Percentiles rank a stretch among this genome's conserved stretches.
Conservation (phyloP, 805 yeast genomes). For the Candida bentonensis region DNA sequence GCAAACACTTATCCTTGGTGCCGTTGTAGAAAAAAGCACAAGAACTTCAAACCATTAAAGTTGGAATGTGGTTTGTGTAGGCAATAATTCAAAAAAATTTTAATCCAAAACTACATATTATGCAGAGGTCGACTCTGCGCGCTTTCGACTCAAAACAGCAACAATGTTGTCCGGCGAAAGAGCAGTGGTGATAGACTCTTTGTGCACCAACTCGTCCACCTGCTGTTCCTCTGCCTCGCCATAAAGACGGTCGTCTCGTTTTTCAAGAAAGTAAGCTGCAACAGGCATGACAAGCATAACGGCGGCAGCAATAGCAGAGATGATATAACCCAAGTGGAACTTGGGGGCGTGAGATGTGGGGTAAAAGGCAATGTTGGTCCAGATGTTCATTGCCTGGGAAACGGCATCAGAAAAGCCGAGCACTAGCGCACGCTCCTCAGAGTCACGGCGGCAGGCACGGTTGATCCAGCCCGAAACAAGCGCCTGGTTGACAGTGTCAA, state of each 20-base stretch:
- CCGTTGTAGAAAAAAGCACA: no score
- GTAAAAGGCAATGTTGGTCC: constrained; percentile 31
- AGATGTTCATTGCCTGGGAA: constrained; percentile 32
- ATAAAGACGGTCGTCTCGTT: constrained; percentile 15
- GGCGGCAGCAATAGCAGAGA: constrained; percentile 23
- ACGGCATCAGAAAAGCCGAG: constrained; percentile 23
- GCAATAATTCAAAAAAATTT: no score
- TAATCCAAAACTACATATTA: no score
- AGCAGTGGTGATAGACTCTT: no score
- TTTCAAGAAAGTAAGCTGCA: constrained; percentile 16
- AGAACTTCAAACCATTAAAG: no score
- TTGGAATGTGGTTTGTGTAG: no score
- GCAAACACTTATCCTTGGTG: no score
- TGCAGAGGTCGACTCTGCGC: no score
- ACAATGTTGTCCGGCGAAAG: no score
- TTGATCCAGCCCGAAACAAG: constrained; percentile 31
- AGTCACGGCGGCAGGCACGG: constrained; percentile 20
- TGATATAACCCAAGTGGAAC: constrained; percentile 27
- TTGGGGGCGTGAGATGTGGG: constrained; percentile 29
- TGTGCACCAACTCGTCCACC: constrained; percentile 1
- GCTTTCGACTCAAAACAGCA: no score
- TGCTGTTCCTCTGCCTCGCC: constrained; percentile 7
- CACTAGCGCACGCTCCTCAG: constrained; percentile 24
- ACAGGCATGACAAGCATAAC: constrained; percentile 26
- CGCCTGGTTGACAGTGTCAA: constrained; percentile 25